Conservation (phyloP, 1,284 basidiomycete species). For the Malassezia restricta region DNA sequence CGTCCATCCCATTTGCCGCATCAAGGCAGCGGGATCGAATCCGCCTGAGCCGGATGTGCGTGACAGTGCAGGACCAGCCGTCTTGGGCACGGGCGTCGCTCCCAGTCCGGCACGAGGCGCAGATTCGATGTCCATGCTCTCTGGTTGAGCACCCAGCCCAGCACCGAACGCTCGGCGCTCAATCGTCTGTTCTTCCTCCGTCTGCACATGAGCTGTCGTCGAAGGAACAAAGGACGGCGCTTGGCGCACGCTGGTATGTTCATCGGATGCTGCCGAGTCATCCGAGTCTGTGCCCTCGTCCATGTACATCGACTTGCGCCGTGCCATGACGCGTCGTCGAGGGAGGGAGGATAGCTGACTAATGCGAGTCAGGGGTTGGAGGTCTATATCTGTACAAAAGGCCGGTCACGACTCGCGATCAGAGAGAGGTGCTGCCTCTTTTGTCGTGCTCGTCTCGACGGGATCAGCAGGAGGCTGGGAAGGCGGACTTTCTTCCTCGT, state of each 20-base stretch:
- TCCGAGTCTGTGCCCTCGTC: conserved; percentile 14
- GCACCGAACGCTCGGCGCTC: conserved; percentile 1
- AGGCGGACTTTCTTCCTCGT: neutral
- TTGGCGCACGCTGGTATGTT: neutral
- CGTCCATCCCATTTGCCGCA: conserved; percentile 42
- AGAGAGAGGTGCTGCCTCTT: too few species aligned
- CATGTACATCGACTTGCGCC: neutral
- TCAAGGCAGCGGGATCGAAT: conserved; percentile 38
- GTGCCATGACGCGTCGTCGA: conserved; percentile 5
- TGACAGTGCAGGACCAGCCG: conserved; percentile 6
- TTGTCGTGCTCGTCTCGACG: too few species aligned
- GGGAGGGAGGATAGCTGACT: too few species aligned
- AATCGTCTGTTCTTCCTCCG: neutral
- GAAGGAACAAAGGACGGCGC: conserved; percentile 8
- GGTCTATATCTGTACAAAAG: too few species aligned
- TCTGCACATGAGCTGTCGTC: neutral
- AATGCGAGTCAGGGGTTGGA: too few species aligned
- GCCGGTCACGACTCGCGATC: too few species aligned
- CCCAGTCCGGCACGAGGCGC: neutral
- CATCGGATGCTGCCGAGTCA: conserved; percentile 6
- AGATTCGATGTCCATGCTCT: neutral
- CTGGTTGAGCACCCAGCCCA: neutral
- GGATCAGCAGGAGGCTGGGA: too few species aligned
- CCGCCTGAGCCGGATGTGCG: conserved; percentile 16
- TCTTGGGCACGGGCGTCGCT: neutral